These are phyloP conservation scores for Oryza australiensis DNA, from an alignment of 176 grass and related monocot species.

Conservation along the genomic window DNA sequence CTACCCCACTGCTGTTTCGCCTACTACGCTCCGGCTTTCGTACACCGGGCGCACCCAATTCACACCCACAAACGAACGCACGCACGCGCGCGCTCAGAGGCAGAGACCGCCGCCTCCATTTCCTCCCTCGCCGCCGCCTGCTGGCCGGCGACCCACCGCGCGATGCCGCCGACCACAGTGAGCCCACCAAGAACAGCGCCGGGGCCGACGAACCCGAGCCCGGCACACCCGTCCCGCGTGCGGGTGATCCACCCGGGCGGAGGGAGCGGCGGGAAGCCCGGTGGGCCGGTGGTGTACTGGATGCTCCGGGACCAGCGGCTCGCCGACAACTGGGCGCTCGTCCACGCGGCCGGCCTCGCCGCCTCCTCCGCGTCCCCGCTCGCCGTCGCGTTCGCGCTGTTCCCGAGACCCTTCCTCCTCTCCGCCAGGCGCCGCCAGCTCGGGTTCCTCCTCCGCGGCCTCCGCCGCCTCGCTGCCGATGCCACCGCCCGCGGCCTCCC, in stretches of 20 bases:
- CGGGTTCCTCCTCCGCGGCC: slow-evolving; percentile 65
- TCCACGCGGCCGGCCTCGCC: slow-evolving; percentile 75
- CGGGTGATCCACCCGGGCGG: slow-evolving; percentile 50
- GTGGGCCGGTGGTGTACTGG: slow-evolving; percentile 84
- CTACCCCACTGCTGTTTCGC: neutral
- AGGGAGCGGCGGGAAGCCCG: neutral
- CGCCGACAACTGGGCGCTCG: slow-evolving; percentile 90
- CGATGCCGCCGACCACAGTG: slow-evolving; percentile 28
- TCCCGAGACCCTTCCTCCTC: slow-evolving; percentile 62
- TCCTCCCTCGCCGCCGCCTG: neutral
- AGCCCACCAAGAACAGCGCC: neutral
- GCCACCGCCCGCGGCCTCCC: slow-evolving; percentile 45
- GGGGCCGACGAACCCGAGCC: neutral
- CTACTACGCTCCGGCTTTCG: neutral
- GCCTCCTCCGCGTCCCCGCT: slow-evolving; percentile 50
- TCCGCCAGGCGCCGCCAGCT: slow-evolving; percentile 60
- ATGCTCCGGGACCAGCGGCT: slow-evolving; percentile 92
- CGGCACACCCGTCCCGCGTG: slow-evolving; percentile 60
- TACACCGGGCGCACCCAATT: slow-evolving; percentile 13
- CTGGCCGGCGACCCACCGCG: neutral
- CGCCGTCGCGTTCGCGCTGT: slow-evolving; percentile 71
- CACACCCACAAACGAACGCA: neutral
- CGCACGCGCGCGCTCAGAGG: neutral
- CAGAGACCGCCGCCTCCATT: neutral
- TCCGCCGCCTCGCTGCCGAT: slow-evolving; percentile 45